Evolutionary conservation across 345 rosid species (phyloP).

Genomic region (Geranium brycei): DNA sequence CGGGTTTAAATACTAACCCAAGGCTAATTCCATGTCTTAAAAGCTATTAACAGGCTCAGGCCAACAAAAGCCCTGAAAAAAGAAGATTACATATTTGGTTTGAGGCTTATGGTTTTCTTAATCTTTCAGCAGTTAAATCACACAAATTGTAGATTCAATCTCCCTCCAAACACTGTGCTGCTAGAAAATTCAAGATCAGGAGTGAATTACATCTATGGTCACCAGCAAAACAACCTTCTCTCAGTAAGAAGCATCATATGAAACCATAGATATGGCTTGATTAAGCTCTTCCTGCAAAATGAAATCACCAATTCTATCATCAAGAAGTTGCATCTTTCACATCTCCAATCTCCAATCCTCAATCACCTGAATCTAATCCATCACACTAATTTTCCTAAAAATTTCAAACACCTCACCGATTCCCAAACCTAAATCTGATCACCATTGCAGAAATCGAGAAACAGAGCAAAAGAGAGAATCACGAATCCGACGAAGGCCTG

Average conservation of each 20-base stretch:
- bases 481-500: slow-evolving; percentile 95
- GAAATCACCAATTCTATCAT: slow-evolving; percentile 5
- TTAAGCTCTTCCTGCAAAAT: slow-evolving; percentile 56
- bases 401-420: not conserved
- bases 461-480: slow-evolving; percentile 10
- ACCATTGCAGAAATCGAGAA: not conserved
- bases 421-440: not conserved
- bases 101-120: not conserved
- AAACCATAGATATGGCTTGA: slow-evolving; percentile 94
- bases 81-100: not conserved
- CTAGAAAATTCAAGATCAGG: no score
- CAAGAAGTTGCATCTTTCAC: not conserved
- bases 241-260: slow-evolving; percentile 86
- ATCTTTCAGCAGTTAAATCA: not conserved
- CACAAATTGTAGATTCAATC: not conserved
- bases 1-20: no score
- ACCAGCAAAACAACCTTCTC: slow-evolving; percentile 87
- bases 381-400: not conserved
- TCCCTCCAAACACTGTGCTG: not conserved
- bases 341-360: not conserved
- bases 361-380: no score
- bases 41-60: no score
- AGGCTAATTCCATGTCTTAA: no score
- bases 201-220: slow-evolving; percentile 63
- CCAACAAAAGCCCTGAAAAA: no score